Conservation (phyloP, 2,329 filamentous ascomycete species). For the Cladosporium velox region DNA sequence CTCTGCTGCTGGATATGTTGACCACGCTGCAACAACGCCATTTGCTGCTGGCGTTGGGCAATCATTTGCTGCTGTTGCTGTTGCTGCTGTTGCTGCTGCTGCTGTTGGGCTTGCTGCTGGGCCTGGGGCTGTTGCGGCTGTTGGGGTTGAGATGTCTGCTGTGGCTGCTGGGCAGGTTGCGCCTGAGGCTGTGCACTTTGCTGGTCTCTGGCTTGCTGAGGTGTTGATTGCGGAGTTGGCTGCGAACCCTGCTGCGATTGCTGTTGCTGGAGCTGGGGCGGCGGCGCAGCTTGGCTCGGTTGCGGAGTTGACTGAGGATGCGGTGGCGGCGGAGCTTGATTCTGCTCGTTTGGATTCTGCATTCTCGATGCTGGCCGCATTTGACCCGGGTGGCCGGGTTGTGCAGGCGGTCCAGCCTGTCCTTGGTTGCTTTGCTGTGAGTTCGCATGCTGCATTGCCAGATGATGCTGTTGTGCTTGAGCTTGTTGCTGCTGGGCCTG, state of each 20-base stretch:
- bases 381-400: conserved; percentile 40
- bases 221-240: conserved; percentile 22
- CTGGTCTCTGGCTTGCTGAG: conserved; percentile 35
- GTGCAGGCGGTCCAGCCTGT: conserved; percentile 44
- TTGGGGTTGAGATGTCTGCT: conserved; percentile 30
- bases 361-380: conserved; percentile 44
- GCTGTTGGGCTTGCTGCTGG: conserved; percentile 39
- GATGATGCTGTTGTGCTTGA: conserved; percentile 39
- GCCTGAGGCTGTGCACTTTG: conserved; percentile 39
- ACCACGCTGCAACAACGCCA: conserved; percentile 33
- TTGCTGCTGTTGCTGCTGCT: conserved; percentile 46
- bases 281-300: conserved; percentile 31
- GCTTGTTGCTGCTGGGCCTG: conserved; percentile 33
- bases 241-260: conserved; percentile 27
- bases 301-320: conserved; percentile 30
- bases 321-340: conserved; percentile 24
- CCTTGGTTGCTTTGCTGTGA: conserved; percentile 53
- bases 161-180: conserved; percentile 29
- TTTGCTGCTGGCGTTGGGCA: conserved; percentile 30
- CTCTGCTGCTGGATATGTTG: conserved; percentile 33
- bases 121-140: conserved; percentile 28
- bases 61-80: conserved; percentile 31
- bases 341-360: conserved; percentile 36
- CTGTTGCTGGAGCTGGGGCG: conserved; percentile 40
- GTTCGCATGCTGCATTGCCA: conserved; percentile 50